A percentile compares a stretch with the other conserved stretches of the same genome.
Conservation (phyloP, 148 eudicot genomes). For the Chenopodium formosanum region DNA sequence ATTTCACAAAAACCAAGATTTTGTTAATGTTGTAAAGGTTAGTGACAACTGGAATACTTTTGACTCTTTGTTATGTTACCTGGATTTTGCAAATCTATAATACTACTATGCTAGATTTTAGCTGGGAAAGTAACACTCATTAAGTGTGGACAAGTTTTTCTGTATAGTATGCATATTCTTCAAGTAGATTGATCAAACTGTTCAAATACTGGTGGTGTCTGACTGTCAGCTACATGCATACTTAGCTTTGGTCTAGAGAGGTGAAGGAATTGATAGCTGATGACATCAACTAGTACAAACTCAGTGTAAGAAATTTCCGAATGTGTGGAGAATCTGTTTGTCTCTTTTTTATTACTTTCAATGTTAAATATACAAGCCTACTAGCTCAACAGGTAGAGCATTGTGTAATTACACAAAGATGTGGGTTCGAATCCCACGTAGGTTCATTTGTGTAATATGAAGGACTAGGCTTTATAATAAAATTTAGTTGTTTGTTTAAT, state of each 20-base stretch:
- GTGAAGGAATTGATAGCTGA: neutral
- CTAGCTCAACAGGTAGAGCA: no score
- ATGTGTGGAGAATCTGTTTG: neutral
- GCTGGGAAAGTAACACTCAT: neutral
- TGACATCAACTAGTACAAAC: neutral
- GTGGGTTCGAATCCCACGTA: no score
- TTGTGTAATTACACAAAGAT: no score
- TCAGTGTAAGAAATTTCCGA: neutral
- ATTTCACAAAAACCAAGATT: conserved; percentile 83
- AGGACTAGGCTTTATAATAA: no score
- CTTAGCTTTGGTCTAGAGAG: no score
- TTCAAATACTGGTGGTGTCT: neutral
- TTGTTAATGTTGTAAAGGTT: conserved; percentile 91
- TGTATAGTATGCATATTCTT: neutral
- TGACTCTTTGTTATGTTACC: neutral
- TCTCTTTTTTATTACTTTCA: no score
- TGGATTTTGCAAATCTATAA: neutral
- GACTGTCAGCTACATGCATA: no score
- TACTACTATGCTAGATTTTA: neutral
- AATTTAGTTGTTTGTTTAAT: no score
- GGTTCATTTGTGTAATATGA: no score
- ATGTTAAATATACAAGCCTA: no score
- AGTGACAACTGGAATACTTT: neutral
- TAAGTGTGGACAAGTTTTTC: neutral
- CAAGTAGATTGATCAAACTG: neutral